These are phyloP conservation scores for Tilletia caries DNA, from an alignment of 1,284 basidiomycete genomes.

Conservation along the genomic window DNA sequence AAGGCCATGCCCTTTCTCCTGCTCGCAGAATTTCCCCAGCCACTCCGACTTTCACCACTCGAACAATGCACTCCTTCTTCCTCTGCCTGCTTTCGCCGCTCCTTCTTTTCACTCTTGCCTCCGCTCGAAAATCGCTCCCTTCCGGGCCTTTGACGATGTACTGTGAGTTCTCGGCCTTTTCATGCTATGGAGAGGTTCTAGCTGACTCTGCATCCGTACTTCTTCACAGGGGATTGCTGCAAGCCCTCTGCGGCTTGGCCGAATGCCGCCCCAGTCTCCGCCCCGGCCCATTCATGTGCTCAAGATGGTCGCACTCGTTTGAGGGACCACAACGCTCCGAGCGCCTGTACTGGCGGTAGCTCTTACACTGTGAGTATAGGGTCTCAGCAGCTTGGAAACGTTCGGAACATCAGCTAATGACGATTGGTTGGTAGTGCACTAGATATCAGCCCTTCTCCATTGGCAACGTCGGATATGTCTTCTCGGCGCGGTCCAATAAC, in stretches of 20 bases:
- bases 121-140: too few relatives aligned
- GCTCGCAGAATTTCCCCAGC: too few relatives aligned
- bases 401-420: background rate
- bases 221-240: conserved; percentile 7
- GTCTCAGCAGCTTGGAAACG: background rate
- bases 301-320: background rate
- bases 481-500: background rate
- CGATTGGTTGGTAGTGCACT: background rate
- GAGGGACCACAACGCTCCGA: background rate
- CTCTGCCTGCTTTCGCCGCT: too few relatives aligned
- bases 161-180: too few relatives aligned
- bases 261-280: background rate
- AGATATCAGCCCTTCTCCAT: background rate
- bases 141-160: too few relatives aligned
- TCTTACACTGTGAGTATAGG: background rate
- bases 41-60: too few relatives aligned
- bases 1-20: too few relatives aligned
- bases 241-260: background rate
- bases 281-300: background rate
- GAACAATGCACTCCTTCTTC: too few relatives aligned
- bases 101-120: too few relatives aligned
- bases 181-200: too few relatives aligned
- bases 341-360: background rate
- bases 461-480: background rate
- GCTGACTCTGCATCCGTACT: too few relatives aligned